Conservation (phyloP, 208 protist genomes). For the Crithidia fasciculata region DNA sequence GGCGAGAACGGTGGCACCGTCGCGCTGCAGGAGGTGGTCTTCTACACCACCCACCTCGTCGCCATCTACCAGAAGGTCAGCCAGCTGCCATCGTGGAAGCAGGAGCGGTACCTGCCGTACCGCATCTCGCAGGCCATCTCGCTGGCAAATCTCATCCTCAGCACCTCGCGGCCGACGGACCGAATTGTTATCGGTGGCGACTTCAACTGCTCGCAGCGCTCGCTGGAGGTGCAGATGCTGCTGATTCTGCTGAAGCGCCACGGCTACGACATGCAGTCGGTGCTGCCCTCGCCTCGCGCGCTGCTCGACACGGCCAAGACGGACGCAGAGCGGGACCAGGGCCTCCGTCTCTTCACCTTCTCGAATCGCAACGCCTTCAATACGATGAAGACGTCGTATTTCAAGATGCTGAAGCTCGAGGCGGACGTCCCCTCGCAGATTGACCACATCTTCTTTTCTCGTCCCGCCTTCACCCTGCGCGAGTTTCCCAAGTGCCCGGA, state of each 20-base stretch:
- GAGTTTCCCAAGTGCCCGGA: constrained; percentile 83
- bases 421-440: constrained; percentile 83
- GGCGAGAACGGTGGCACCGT: constrained; percentile 24
- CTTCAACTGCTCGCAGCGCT: constrained; percentile 85
- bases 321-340: constrained; percentile 25
- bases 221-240: constrained; percentile 83
- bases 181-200: constrained; percentile 84
- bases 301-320: constrained; percentile 29
- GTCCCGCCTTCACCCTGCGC: constrained; percentile 47
- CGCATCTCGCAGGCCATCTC: constrained; percentile 84
- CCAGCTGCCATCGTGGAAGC: constrained; percentile 57
- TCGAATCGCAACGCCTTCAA: constrained; percentile 83
- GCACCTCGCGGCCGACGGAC: constrained; percentile 74
- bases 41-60: constrained; percentile 88
- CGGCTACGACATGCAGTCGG: constrained; percentile 75
- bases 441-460: constrained; percentile 85
- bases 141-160: constrained; percentile 73
- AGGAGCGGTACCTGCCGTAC: constrained; percentile 82
- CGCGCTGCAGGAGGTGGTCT: constrained; percentile 51
- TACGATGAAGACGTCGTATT: constrained; percentile 72
- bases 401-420: constrained; percentile 76
- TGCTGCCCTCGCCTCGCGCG: constrained; percentile 50
- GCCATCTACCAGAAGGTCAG: constrained; percentile 78
- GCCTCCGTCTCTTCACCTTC: constrained; percentile 60
- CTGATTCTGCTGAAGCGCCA: constrained; percentile 69